Evolutionary conservation across 306 rosid genomes (phyloP).

Genomic region (Quercus parvula): DNA sequence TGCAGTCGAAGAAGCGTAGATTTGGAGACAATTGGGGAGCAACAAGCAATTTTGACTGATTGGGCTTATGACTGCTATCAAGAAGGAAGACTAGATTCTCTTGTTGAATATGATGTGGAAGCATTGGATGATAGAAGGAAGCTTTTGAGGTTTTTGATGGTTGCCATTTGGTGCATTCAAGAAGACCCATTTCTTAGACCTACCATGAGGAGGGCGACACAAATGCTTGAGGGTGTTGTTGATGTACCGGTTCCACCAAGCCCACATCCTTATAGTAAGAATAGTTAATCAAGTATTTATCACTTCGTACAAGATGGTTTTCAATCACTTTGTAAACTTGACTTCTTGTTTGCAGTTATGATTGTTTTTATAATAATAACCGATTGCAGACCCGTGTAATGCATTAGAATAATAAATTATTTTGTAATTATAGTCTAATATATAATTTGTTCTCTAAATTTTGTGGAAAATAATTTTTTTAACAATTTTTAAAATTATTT

Average conservation of each 20-base stretch:
- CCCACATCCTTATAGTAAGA: constrained; percentile 4
- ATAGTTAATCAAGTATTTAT: no score
- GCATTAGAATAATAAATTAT: no score
- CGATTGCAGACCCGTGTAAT: no score
- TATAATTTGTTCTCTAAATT: no score
- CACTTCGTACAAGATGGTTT: background rate
- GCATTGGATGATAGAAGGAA: constrained; percentile 1
- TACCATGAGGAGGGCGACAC: constrained; percentile 24
- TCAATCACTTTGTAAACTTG: background rate
- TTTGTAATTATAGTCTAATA: no score
- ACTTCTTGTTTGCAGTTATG: no score
- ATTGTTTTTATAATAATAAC: no score
- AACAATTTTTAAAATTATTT: no score
- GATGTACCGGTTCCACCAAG: constrained; percentile 29
- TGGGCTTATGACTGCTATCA: constrained; percentile 24
- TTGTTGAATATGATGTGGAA: constrained; percentile 12
- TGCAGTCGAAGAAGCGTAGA: constrained; percentile 15
- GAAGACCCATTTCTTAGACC: constrained; percentile 30
- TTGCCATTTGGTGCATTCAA: constrained; percentile 35
- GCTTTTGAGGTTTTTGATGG: constrained; percentile 27
- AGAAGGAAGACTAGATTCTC: constrained; percentile 8
- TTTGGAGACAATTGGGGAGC: background rate
- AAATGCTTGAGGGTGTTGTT: constrained; percentile 42
- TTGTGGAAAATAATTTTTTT: no score
- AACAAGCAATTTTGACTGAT: constrained; percentile 1